Evolutionary conservation across 2,329 filamentous ascomycete species (phyloP), one percentile per base, ranked within the genome.

Genomic region (Seiridium unicorne): DNA sequence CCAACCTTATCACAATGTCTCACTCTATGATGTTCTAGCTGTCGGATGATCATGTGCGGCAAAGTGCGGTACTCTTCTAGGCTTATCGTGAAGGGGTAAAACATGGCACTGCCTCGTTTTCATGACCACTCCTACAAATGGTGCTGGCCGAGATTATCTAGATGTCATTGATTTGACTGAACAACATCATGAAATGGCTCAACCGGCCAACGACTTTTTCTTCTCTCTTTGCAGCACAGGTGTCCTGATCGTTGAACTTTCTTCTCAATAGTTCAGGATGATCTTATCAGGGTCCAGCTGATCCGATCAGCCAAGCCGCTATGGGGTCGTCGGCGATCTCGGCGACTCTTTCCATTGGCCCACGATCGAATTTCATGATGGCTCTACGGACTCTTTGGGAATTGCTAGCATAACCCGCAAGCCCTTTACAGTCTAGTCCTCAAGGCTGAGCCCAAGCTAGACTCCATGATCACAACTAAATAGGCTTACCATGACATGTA

Each of bases 201-300:
- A 53, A 34, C 49, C 34, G 32, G 32, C 32, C 48, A 35, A 35
- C 38, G 34, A 34, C 49, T 40, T 36, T 26, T 26, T 26, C 18
- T 26, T 26, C 18, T 26, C 18, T 26, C 18, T 26, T 26, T 26
- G 18, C 18, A 26, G 18, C 18, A 26, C 18, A 26, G 18, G 18
- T 26, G 18, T 26, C 18, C 18, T 26, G 49, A 53, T n/a, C 10
- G 18, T 53, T n/a, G 49, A 49, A 49, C 49, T 53, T 34, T 53
- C 49, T 35, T 53, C 35, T 53, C 49, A 53, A 53, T 38, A 53
- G 32, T 49, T 35, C 32, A 34, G 31, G 31, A 53, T 38, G 49
- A 53, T 34, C 34, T 32, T 35, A 53, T 36, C 32, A 53, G 49
- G 49, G 49, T 53, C 49, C 49, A 53, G 49, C 49, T 53, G 49